Evolutionary conservation across 2,329 filamentous ascomycete genomes (phyloP).

Genomic region (Teratosphaeriaceae sp.): DNA sequence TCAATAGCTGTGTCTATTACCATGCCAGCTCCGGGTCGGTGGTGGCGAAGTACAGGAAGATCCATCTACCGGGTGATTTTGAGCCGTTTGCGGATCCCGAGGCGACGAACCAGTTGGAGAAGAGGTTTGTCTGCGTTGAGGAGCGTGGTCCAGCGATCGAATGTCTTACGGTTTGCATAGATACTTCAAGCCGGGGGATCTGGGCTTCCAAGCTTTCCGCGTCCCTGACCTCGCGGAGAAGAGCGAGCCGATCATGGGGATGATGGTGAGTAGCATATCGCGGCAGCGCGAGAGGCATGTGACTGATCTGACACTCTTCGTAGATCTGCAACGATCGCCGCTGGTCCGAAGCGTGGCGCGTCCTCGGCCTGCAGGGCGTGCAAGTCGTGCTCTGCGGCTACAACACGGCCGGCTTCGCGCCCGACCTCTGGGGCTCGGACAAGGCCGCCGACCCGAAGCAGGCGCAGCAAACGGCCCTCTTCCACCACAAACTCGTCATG

Average conservation of each 20-base stretch:
- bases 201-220: conserved; percentile 48
- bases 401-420: conserved; percentile 46
- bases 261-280: conserved; percentile 38
- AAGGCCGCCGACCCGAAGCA: conserved; percentile 35
- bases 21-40: conserved; percentile 37
- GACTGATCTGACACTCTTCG: background rate
- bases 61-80: conserved; percentile 47
- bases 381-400: conserved; percentile 45
- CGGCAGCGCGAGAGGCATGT: no score
- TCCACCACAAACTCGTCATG: conserved; percentile 46
- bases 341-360: conserved; percentile 49
- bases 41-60: conserved; percentile 48
- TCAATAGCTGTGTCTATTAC: conserved; percentile 47
- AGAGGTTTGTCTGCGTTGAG: no score
- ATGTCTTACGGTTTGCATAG: no score
- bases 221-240: conserved; percentile 36
- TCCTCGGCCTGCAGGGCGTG: conserved; percentile 44
- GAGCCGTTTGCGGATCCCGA: conserved; percentile 42
- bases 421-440: conserved; percentile 36
- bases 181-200: conserved; percentile 47
- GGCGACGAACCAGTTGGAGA: conserved; percentile 48
- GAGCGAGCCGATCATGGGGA: conserved; percentile 43
- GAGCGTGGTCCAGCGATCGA: no score
- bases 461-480: conserved; percentile 41
- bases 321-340: conserved; percentile 49